Evolutionary conservation across 2,329 filamentous ascomycete genomes (phyloP).

Genomic region (Pseudocercospora crystallina): DNA sequence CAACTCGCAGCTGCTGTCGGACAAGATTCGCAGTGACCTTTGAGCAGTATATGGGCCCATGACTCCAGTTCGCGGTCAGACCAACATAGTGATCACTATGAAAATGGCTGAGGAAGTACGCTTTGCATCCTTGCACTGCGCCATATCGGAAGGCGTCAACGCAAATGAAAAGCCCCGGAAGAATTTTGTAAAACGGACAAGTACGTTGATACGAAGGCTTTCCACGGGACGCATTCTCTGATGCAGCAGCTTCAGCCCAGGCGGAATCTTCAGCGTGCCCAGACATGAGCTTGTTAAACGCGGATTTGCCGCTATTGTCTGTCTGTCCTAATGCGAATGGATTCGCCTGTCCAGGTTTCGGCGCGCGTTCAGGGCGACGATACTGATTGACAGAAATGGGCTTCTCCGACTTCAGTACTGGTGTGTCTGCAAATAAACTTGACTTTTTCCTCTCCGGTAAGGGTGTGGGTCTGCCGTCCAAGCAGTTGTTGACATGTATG

Average conservation of each 20-base stretch:
- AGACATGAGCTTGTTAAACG: slow-evolving; percentile 92
- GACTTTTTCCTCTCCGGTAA: slow-evolving; percentile 39
- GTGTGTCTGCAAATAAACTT: slow-evolving; percentile 13
- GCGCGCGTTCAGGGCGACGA: slow-evolving; percentile 63
- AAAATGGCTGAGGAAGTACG: slow-evolving; percentile 96
- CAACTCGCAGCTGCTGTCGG: slow-evolving; percentile 78
- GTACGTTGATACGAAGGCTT: slow-evolving; percentile 85
- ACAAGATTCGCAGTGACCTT: slow-evolving; percentile 88
- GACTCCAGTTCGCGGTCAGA: slow-evolving; percentile 80
- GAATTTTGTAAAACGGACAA: slow-evolving; percentile 98
- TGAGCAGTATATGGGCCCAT: slow-evolving; percentile 96
- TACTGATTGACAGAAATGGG: slow-evolving; percentile 54
- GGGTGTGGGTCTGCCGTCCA: slow-evolving; percentile 75
- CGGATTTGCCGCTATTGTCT: slow-evolving; percentile 56
- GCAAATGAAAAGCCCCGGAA: slow-evolving; percentile 87
- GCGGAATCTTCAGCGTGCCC: slow-evolving; percentile 85
- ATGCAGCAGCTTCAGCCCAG: slow-evolving; percentile 82
- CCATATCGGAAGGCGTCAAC: slow-evolving; percentile 97
- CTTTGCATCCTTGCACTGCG: slow-evolving; percentile 84
- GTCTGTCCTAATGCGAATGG: slow-evolving; percentile 62
- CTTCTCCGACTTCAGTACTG: slow-evolving; percentile 18
- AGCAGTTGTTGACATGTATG: slow-evolving; percentile 85
- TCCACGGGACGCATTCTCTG: slow-evolving; percentile 74
- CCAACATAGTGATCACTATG: slow-evolving; percentile 98
- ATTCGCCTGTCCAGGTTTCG: slow-evolving; percentile 77